Conservation (phyloP, 1,284 basidiomycete genomes). For the Irpex sp. region DNA sequence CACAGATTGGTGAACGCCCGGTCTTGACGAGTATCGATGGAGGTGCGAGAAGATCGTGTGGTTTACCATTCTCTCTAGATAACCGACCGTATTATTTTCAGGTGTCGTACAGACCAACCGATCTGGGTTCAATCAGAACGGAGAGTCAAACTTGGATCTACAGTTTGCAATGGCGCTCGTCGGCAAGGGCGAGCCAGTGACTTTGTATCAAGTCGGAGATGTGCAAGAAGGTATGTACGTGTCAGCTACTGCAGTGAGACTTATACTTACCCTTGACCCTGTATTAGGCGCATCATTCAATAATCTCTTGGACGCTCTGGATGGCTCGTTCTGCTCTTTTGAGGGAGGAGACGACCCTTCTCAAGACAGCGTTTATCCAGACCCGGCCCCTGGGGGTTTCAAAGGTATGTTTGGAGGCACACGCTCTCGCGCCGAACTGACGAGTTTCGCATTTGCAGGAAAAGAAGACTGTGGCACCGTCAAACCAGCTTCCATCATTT, state of each 20-base stretch:
- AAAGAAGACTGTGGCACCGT: conserved; percentile 33
- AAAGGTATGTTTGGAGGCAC: conserved; percentile 19
- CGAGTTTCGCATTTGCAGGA: background rate
- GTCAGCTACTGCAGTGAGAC: background rate
- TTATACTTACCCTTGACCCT: background rate
- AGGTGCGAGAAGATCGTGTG: conserved; percentile 22
- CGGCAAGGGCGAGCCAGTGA: conserved; percentile 36
- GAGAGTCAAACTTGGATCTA: conserved; percentile 51
- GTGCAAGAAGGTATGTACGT: conserved; percentile 29
- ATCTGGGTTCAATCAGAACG: conserved; percentile 38
- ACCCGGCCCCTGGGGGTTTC: conserved; percentile 40
- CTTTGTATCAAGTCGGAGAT: conserved; percentile 46
- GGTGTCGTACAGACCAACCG: conserved; percentile 27
- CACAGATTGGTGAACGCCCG: conserved; percentile 31
- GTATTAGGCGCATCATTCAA: conserved; percentile 38
- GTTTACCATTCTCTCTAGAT: too few species aligned
- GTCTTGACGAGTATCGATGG: conserved; percentile 45
- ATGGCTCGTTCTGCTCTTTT: conserved; percentile 51
- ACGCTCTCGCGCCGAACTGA: background rate
- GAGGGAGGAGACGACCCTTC: conserved; percentile 54
- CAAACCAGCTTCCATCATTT: conserved; percentile 33
- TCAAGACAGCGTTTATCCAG: conserved; percentile 51
- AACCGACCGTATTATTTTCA: conserved; percentile 6
- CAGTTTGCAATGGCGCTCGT: conserved; percentile 43
- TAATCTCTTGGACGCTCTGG: conserved; percentile 42